phyloP scores from a whole-genome alignment of 495 filamentous ascomycete genomes.

The Schizothecium vesticola region DNA sequence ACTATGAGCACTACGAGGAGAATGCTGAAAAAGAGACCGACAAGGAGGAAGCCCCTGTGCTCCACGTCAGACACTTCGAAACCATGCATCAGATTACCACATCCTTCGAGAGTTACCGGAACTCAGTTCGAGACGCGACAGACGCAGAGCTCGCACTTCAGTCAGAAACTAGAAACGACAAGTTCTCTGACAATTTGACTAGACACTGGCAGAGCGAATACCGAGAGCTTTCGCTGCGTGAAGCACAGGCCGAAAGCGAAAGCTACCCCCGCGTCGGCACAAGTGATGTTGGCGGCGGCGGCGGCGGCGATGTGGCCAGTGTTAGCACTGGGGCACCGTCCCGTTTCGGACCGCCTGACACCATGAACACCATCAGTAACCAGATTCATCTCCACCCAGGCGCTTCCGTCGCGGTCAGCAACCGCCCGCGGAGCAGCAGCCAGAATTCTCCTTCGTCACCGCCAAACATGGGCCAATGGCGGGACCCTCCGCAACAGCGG shows the following conservation, averaged over 20 bases:
- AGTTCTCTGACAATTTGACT: background rate
- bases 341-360: too few species aligned
- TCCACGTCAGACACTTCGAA: constrained; percentile 5
- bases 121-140: background rate
- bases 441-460: too few species aligned
- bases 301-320: too few species aligned
- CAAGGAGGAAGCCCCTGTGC: background rate
- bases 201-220: background rate
- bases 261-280: too few species aligned
- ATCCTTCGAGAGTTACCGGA: constrained; percentile 8
- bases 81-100: constrained; percentile 11
- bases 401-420: too few species aligned
- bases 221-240: background rate
- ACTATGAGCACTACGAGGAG: constrained; percentile 2
- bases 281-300: too few species aligned
- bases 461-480: too few species aligned
- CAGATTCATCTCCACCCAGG: too few species aligned
- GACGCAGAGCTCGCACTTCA: background rate
- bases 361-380: too few species aligned
- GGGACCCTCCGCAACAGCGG: too few species aligned
- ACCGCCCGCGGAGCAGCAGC: too few species aligned
- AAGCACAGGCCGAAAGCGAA: background rate
- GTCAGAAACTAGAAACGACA: background rate
- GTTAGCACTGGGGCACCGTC: too few species aligned
- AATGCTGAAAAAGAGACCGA: background rate